These are phyloP conservation scores for Salix suchowensis DNA, from an alignment of 345 rosid genomes.

Conservation along the genomic window DNA sequence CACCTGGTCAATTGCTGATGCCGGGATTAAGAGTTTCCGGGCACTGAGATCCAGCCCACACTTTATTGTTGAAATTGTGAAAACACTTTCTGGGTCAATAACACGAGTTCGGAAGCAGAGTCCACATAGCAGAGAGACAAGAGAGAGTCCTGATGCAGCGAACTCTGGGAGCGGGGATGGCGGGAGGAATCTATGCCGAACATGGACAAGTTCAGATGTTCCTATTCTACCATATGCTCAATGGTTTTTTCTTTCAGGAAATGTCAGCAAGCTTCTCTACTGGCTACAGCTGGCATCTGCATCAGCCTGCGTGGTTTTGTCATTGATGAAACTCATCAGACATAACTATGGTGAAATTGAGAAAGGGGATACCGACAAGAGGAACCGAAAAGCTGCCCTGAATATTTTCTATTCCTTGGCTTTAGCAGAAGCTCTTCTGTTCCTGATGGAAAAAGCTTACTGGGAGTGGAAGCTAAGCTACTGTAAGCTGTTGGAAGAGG, in stretches of 20 bases:
- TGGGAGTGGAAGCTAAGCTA: conserved; percentile 63
- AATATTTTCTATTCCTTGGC: conserved; percentile 75
- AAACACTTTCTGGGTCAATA: conserved; percentile 21
- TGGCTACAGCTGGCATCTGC: conserved; percentile 94
- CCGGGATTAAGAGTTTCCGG: conserved; percentile 65
- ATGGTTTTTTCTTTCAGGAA: conserved; percentile 66
- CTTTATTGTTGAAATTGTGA: conserved; percentile 26
- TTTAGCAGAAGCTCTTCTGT: conserved; percentile 74
- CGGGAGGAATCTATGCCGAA: conserved; percentile 31
- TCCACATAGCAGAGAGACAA: conserved; percentile 14
- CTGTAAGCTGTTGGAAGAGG: conserved; percentile 63
- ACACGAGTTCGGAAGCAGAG: conserved; percentile 23
- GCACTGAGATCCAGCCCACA: conserved; percentile 50
- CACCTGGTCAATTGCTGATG: conserved; percentile 70
- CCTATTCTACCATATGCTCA: conserved; percentile 67
- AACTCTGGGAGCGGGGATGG: conserved; percentile 17
- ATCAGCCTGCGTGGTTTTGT: conserved; percentile 59
- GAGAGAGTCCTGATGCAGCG: conserved; percentile 3
- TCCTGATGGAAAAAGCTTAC: conserved; percentile 77
- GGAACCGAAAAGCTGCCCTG: conserved; percentile 63
- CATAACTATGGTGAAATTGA: conserved; percentile 68
- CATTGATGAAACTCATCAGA: conserved; percentile 62
- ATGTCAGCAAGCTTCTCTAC: conserved; percentile 64
- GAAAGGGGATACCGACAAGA: conserved; percentile 64
- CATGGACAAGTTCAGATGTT: conserved; percentile 68